Base-by-base conservation (phyloP, 306 rosid genomes). In the Alnus rubra region DNA sequence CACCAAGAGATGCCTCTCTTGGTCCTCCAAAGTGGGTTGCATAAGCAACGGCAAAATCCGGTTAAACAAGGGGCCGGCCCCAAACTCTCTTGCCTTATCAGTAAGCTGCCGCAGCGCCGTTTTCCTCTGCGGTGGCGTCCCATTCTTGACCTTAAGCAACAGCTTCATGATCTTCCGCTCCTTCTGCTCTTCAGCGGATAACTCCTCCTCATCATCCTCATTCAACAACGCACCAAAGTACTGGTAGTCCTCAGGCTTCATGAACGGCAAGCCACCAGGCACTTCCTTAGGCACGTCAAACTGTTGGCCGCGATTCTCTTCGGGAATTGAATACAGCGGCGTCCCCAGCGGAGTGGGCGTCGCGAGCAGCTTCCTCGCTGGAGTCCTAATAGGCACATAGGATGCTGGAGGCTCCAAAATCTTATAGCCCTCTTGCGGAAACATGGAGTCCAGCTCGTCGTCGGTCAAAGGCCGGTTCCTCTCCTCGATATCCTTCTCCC, bases 131-230 rank as follows among this genome's bases (percentile, higher is more conserved):
- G 93, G 96, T 2, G 96, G 96, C 0, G 93, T 91, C 9, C 93
- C 96, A 67, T 89, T 91, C 89, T 91, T 91, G 76, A 89, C 96
- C 81, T 89, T 91, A 35, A 91, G 93, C 82, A 91, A 67, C 70
- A 91, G 96, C 76, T 91, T 91, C 96, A 91, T 91, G 74, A 91
- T 91, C 88, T 91, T 91, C 74, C 96, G 82, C 85, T 91, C 96
- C 55, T 91, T 91, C 75, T 89, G 93, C 73, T 91, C 96, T 8
- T 91, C 96, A 2, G 93, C 91, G 9, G 93, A 84, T 87, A 91
- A 70, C 28, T 84, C 87, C 81, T 91, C 96, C 79, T 91, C 96
- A 18, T 91, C 88, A 1, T 91, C 93, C 69, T 91, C 96, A 74
- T 89, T 89, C 88, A 89, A 76, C 83, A 91, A 83, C 3, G 91